phyloP scores from a whole-genome alignment of 495 filamentous ascomycete species.

The Trichoderma virens region DNA sequence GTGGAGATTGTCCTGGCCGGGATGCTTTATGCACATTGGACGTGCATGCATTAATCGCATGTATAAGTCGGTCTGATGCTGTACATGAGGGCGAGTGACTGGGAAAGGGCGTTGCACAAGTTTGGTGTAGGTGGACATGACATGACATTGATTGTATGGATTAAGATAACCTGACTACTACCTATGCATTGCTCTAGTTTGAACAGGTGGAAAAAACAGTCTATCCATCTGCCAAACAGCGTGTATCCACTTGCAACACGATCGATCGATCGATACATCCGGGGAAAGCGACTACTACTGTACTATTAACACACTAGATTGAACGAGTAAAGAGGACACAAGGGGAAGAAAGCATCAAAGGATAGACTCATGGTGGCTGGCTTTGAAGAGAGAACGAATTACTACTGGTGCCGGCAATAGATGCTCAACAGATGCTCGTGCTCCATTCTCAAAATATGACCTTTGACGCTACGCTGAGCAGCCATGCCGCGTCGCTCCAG shows the following conservation, averaged over 20 bases:
- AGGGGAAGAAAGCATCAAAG: background rate
- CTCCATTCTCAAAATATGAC: conserved; percentile 48
- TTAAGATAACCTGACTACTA: background rate
- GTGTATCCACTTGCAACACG: background rate
- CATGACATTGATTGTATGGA: no score
- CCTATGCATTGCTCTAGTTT: background rate
- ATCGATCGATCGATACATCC: background rate
- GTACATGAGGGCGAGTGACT: no score
- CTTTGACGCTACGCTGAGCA: conserved; percentile 68
- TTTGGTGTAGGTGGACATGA: no score
- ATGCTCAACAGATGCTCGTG: no score
- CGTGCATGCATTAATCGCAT: no score
- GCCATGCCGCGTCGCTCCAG: conserved; percentile 82
- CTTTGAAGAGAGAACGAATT: background rate
- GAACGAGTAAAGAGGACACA: background rate
- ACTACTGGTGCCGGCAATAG: background rate
- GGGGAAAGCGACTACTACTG: background rate
- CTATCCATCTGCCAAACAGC: background rate
- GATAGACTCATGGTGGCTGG: background rate
- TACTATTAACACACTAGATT: background rate
- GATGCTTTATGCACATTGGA: no score
- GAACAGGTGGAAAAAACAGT: background rate
- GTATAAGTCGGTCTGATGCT: no score
- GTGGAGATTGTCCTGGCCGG: no score
- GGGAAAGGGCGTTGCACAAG: no score